phyloP scores from a whole-genome alignment of 2,329 filamentous ascomycete genomes.

The Claviceps arundinis region DNA sequence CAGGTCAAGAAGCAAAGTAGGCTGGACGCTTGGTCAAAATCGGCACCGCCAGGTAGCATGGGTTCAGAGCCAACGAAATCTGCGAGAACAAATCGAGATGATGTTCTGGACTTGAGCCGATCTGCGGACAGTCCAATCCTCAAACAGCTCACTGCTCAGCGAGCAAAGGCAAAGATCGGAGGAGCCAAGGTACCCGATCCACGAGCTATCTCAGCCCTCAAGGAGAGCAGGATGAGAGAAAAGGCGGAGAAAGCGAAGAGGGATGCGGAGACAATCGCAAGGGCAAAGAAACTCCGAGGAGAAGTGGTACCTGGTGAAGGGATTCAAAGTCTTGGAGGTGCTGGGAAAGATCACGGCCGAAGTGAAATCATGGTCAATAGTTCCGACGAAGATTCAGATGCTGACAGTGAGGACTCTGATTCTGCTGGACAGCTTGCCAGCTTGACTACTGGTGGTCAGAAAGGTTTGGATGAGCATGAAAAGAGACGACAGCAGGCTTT shows the following conservation, averaged over 20 bases:
- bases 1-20: slow-evolving; percentile 42
- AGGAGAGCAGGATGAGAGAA: slow-evolving; percentile 60
- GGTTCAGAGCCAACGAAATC: slow-evolving; percentile 12
- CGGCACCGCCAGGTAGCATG: slow-evolving; percentile 20
- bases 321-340: slow-evolving; percentile 54
- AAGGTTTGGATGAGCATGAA: slow-evolving; percentile 35
- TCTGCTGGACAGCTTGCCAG: slow-evolving; percentile 39
- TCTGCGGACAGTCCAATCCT: slow-evolving; percentile 34
- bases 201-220: slow-evolving; percentile 36
- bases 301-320: slow-evolving; percentile 49
- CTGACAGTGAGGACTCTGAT: slow-evolving; percentile 45
- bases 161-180: slow-evolving; percentile 16
- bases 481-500: slow-evolving; percentile 32
- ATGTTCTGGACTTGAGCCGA: slow-evolving; percentile 32
- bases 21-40: slow-evolving; percentile 50
- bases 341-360: slow-evolving; percentile 68
- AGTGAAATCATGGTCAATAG: slow-evolving; percentile 87
- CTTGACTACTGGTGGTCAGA: slow-evolving; percentile 33
- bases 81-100: slow-evolving; percentile 29
- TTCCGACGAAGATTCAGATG: slow-evolving; percentile 60
- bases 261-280: slow-evolving; percentile 59
- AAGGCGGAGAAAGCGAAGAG: slow-evolving; percentile 61
- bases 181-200: slow-evolving; percentile 19
- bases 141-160: slow-evolving; percentile 30
- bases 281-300: slow-evolving; percentile 38